These are phyloP conservation scores for Zymoseptoria brevis DNA, from an alignment of 2,329 filamentous ascomycete species.

Conservation along the genomic window DNA sequence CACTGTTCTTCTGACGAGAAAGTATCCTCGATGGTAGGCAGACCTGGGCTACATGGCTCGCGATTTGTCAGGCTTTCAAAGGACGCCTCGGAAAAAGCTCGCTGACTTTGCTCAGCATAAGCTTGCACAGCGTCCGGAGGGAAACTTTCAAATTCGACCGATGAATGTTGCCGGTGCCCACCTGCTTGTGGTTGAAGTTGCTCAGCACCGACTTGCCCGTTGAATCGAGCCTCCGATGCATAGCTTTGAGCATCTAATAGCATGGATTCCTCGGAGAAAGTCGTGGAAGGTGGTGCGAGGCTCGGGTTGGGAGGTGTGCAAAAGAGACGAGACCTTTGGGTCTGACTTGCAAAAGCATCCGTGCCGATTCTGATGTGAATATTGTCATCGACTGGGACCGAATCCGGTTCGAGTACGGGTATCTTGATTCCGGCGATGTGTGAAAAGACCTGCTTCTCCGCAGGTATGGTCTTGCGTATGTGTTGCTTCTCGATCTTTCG, in stretches of 20 bases:
- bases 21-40: not conserved
- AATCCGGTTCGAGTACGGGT: not conserved
- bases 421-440: not conserved
- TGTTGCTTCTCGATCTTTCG: slow-evolving; percentile 19
- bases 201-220: not conserved
- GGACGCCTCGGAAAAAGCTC: not conserved
- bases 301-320: slow-evolving; percentile 14
- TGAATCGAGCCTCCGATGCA: slow-evolving; percentile 6
- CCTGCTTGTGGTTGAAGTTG: not conserved
- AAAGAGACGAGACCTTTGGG: slow-evolving; percentile 13
- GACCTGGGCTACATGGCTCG: not conserved
- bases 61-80: not conserved
- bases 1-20: not conserved
- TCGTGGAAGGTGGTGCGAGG: slow-evolving; percentile 18
- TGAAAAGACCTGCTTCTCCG: slow-evolving; percentile 1
- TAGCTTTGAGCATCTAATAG: slow-evolving; percentile 23
- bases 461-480: slow-evolving; percentile 5
- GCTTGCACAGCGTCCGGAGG: not conserved
- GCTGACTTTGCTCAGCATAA: not conserved
- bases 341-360: slow-evolving; percentile 25
- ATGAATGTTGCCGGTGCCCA: not conserved
- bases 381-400: slow-evolving; percentile 13
- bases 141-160: not conserved
- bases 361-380: slow-evolving; percentile 27
- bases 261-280: slow-evolving; percentile 27